These are phyloP conservation scores for Gypsophila paniculata DNA, from an alignment of 179 eudicot genomes.

Conservation along the genomic window DNA sequence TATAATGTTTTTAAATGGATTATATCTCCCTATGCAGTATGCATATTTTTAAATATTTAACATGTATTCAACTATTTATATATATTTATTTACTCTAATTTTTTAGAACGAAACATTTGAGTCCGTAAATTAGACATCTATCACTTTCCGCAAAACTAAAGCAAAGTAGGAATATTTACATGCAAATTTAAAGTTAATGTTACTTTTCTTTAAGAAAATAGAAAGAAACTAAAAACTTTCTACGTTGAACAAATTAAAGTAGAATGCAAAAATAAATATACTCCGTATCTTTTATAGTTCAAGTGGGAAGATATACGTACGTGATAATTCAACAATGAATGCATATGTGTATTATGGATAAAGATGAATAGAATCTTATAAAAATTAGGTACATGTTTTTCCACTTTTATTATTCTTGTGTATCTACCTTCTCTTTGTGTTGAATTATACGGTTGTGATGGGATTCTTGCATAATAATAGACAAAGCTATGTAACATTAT, in stretches of 20 bases:
- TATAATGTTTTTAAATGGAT: no score
- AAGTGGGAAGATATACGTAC: conserved; percentile 23
- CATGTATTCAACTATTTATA: no score
- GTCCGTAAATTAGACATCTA: conserved; percentile 36
- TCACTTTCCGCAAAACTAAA: conserved; percentile 31
- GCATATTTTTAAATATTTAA: no score
- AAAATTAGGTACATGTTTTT: conserved; percentile 22
- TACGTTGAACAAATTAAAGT: not conserved
- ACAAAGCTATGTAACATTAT: no score
- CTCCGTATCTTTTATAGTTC: conserved; percentile 1
- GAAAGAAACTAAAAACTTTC: not conserved
- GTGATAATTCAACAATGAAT: conserved; percentile 20
- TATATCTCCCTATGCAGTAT: no score
- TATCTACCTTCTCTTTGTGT: no score
- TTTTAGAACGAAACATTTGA: conserved; percentile 9
- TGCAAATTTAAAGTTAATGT: conserved; percentile 12
- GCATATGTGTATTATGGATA: conserved; percentile 25
- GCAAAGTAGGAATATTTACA: conserved; percentile 20
- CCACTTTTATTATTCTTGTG: conserved; percentile 26
- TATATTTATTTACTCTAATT: no score
- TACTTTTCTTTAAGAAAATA: conserved; percentile 10
- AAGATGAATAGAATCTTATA: conserved; percentile 43
- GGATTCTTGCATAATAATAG: no score
- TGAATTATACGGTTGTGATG: no score
- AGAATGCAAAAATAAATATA: conserved; percentile 12